Base-by-base conservation (phyloP, 306 rosid genomes). In the Rubus idaeus region DNA sequence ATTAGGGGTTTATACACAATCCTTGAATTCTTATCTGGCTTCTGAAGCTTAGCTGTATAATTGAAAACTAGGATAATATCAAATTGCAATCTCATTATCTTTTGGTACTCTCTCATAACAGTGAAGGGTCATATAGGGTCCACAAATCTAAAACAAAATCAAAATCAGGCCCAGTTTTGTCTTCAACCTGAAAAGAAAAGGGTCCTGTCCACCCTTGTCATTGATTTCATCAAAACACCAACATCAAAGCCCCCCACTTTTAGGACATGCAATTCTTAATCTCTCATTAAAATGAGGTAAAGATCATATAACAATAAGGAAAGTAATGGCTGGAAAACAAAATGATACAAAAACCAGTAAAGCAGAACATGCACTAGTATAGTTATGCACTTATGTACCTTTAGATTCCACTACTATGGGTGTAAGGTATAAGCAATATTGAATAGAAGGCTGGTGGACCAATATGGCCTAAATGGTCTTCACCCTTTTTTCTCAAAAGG, bases 131-230 rank as follows among this genome's bases (percentile, higher is more conserved):
- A 39, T 51, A 35, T 16, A 16, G 41, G 63, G 72, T 64, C 72
- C 41, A 14, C 72, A 75, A 5, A 61, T 74, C 63, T 64, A 4
- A 51, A 11, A 64, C 63, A 58, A 49, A 12, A 75, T 64, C 64
- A 50, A 20, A 47, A 14, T 41, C 14, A 64, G 72, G 71, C 72
- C 71, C 68, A 23, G 52, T 57, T 53, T 7, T 20, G 64, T 55
- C 75, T 39, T 71, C 12, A 57, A 41, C n/a, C 53, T 62, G 41
- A 56, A 57, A 57, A 73, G 55, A 13, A 21, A 72, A 40, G 20
- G 65, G 20, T 51, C 17, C 12, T 12, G 17, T 60, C 40, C 39
- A 21, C 26, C 41, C 13, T 17, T 8, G 47, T 49, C 7, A 26
- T 47, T 26, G 51, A 20, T 17, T 61, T 75, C 26, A 37, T 49